Base-by-base conservation (phyloP, 176 grass and related monocot genomes). In the Avena sativa region DNA sequence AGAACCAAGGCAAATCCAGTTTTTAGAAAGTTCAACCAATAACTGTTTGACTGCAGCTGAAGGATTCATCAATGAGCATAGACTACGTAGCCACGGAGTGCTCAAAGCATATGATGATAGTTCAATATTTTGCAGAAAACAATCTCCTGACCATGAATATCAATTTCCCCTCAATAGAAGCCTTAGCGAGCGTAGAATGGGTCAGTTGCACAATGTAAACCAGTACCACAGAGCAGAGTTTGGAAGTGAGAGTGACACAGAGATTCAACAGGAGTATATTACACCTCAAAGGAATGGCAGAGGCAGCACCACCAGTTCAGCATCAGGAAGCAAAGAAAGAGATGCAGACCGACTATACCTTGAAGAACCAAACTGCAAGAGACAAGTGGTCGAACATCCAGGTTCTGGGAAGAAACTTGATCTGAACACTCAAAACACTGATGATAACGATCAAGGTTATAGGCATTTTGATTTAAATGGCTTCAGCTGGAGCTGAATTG, bases 381-480 rank as follows among this genome's bases (percentile, higher is more conserved):
- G 79, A 51, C 82, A 73, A 21, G 53, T 28, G 71, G 79, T 80
- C 63, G 87, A 90, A 65, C 84, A 90, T 50, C 75, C 48, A 67
- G 81, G 75, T 91, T 81, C 88, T 38, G 86, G 81, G 43, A 85
- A 84, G 3, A 91, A 84, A 83, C 86, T 97, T 59, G 95, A 97
- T 86, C 78, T 97, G 68, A 97, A 97, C 86, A 77, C 89, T 79
- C 90, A 88, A 14, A 90, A 97, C 71, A 86, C 89, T 5, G 90
- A 95, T 61, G 87, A 95, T 63, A 78, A n/a, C 21, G 90, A 93
- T 86, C 87, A 83, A 69, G 68, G 88, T 74, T 91, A 81, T 79
- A 92, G 89, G 86, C 90, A 92, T 77, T 98, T 98, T 74, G 95
- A 98, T 79, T 82, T 98, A 81, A 98, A 98, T 79, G 93, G 93